phyloP scores from a whole-genome alignment of 2,329 filamentous ascomycete species.

The Alternaria sp. region DNA sequence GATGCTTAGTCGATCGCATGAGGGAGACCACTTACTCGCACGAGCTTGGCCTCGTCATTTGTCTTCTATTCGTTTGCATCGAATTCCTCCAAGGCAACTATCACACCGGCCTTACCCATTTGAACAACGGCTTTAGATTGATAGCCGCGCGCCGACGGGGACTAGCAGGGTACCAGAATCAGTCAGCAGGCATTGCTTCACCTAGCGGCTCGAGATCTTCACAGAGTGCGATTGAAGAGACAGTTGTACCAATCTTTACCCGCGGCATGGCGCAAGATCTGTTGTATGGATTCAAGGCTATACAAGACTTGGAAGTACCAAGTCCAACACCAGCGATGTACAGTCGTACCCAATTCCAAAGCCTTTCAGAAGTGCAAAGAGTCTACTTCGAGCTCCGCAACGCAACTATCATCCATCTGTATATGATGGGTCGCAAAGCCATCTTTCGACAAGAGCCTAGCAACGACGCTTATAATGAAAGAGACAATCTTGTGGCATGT shows the following conservation, averaged over 20 bases:
- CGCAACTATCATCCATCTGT: constrained; percentile 22
- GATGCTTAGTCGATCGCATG: constrained; percentile 43
- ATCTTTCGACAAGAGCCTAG: not conserved
- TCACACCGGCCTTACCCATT: constrained; percentile 52
- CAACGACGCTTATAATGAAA: constrained; percentile 14
- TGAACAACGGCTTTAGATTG: constrained; percentile 54
- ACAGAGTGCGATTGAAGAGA: constrained; percentile 21
- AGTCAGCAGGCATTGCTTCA: not conserved
- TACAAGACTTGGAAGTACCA: constrained; percentile 10
- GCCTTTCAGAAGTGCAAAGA: constrained; percentile 27
- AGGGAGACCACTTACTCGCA: constrained; percentile 45
- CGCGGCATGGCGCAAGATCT: constrained; percentile 29
- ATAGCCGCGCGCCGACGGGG: not conserved
- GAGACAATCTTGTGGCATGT: constrained; percentile 21
- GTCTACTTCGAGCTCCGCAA: constrained; percentile 34
- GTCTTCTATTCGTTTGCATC: constrained; percentile 56
- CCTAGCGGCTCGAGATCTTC: not conserved
- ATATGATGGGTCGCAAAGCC: constrained; percentile 10
- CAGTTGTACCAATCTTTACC: constrained; percentile 34
- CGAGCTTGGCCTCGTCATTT: constrained; percentile 53
- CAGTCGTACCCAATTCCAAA: constrained; percentile 11
- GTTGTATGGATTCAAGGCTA: constrained; percentile 25
- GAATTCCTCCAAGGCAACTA: constrained; percentile 57
- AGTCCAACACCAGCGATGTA: constrained; percentile 6
- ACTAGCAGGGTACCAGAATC: not conserved